Conservation (phyloP, 2,329 filamentous ascomycete species). For the Camptophora hylomeconis region DNA sequence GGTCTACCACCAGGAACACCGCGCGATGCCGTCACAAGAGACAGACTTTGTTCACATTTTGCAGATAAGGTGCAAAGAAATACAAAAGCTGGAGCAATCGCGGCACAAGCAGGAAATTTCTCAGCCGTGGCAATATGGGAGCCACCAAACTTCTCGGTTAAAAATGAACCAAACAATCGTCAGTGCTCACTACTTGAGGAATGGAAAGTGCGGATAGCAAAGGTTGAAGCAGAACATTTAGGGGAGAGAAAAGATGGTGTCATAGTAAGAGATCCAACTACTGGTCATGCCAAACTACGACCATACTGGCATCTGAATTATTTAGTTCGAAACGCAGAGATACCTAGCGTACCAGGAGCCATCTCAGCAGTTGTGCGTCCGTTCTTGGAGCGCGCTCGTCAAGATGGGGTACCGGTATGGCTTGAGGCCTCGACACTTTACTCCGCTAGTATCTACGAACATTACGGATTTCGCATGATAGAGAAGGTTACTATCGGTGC, state of each 20-base stretch:
- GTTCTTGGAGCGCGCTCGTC: conserved; percentile 7
- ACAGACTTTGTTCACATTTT: conserved; percentile 11
- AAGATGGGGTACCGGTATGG: conserved; percentile 10
- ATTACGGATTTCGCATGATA: conserved; percentile 9
- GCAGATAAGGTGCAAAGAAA: conserved; percentile 10
- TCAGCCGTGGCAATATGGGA: conserved; percentile 15
- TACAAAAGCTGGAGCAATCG: conserved; percentile 10
- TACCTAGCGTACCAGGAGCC: conserved; percentile 10
- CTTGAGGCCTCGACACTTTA: conserved; percentile 10
- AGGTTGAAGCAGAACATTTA: conserved; percentile 10
- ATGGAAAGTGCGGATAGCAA: conserved; percentile 10
- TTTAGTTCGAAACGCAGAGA: no score
- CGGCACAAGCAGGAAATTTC: conserved; percentile 15
- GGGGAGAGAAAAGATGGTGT: conserved; percentile 3
- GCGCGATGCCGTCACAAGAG: conserved; percentile 6
- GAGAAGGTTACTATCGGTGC: no score
- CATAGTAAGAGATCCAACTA: no score
- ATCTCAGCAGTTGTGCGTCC: conserved; percentile 8
- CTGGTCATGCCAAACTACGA: no score
- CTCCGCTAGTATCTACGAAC: conserved; percentile 10
- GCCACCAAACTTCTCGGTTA: conserved; percentile 12
- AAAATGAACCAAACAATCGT: conserved; percentile 6
- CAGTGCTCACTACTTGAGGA: no score
- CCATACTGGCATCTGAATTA: no score
- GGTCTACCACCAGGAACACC: conserved; percentile 11